Evolutionary conservation across 1,139 yeast species (phyloP).

Genomic region (Arxiozyma heterogenica): DNA sequence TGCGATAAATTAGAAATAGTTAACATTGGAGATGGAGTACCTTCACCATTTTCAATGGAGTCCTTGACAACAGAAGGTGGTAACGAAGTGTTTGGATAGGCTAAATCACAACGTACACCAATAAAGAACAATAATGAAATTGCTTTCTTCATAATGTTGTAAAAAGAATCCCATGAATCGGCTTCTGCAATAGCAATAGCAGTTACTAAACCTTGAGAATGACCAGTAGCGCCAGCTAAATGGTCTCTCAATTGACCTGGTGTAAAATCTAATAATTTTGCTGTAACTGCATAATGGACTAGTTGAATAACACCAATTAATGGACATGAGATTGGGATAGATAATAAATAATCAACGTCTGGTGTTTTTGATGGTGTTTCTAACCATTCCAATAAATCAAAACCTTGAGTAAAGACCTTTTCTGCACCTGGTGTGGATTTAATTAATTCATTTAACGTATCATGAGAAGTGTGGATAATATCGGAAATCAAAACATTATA

Average conservation of each 20-base stretch:
- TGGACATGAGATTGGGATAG: constrained; percentile 93
- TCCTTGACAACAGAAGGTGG: constrained; percentile 93
- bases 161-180: constrained; percentile 77
- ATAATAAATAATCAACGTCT: constrained; percentile 74
- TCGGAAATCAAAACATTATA: constrained; percentile 71
- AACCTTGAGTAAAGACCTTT: constrained; percentile 88
- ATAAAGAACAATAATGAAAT: constrained; percentile 80
- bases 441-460: constrained; percentile 58
- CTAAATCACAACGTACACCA: constrained; percentile 84
- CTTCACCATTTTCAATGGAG: constrained; percentile 89
- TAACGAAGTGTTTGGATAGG: constrained; percentile 87
- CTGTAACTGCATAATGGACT: constrained; percentile 84
- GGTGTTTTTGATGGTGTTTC: constrained; percentile 80
- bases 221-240: constrained; percentile 88
- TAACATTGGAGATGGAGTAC: constrained; percentile 95
- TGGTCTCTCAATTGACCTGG: constrained; percentile 78
- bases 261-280: constrained; percentile 72
- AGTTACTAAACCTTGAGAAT: constrained; percentile 93
- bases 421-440: constrained; percentile 68
- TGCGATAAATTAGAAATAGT: constrained; percentile 80
- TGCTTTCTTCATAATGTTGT: constrained; percentile 63
- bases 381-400: constrained; percentile 82
- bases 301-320: constrained; percentile 91
- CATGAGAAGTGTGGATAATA: constrained; percentile 61
- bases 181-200: constrained; percentile 87